These are phyloP conservation scores for Paraurostyla sp. DNA, from an alignment of 73 alveolate species.

Conservation along the genomic window DNA sequence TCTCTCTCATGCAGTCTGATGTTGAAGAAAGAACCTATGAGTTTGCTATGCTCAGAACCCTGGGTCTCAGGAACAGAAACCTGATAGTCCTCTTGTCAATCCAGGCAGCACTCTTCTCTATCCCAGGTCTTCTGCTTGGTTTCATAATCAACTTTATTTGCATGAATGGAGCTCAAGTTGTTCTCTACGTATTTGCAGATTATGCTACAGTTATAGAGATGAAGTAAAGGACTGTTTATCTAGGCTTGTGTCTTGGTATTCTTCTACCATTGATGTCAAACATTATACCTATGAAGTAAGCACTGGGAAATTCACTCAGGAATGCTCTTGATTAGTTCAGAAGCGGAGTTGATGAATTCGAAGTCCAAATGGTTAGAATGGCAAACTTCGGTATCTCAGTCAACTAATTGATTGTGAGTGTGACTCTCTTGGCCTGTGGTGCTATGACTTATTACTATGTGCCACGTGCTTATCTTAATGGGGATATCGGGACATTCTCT, in stretches of 20 bases:
- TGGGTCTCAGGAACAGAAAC: slow-evolving; percentile 73
- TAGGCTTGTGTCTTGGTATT: slow-evolving; percentile 40
- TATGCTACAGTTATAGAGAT: neutral
- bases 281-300: slow-evolving; percentile 29
- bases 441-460: slow-evolving; percentile 91
- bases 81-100: slow-evolving; percentile 59
- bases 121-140: slow-evolving; percentile 80
- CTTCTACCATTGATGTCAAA: slow-evolving; percentile 25
- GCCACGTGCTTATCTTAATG: slow-evolving; percentile 88
- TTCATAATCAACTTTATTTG: slow-evolving; percentile 39
- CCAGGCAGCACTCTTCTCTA: slow-evolving; percentile 71
- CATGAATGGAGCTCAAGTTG: neutral
- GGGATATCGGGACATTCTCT: slow-evolving; percentile 80
- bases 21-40: slow-evolving; percentile 81
- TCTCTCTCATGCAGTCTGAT: slow-evolving; percentile 73
- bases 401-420: slow-evolving; percentile 76
- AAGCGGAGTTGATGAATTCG: slow-evolving; percentile 25
- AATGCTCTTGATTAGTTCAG: slow-evolving; percentile 33
- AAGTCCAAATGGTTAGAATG: slow-evolving; percentile 82
- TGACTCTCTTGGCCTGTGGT: slow-evolving; percentile 86
- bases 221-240: neutral
- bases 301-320: slow-evolving; percentile 37
- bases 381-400: slow-evolving; percentile 93
- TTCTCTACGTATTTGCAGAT: neutral
- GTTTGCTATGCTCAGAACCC: slow-evolving; percentile 77